phyloP scores from a whole-genome alignment of 768 basidiomycete species.

The Roridomyces roridus region DNA sequence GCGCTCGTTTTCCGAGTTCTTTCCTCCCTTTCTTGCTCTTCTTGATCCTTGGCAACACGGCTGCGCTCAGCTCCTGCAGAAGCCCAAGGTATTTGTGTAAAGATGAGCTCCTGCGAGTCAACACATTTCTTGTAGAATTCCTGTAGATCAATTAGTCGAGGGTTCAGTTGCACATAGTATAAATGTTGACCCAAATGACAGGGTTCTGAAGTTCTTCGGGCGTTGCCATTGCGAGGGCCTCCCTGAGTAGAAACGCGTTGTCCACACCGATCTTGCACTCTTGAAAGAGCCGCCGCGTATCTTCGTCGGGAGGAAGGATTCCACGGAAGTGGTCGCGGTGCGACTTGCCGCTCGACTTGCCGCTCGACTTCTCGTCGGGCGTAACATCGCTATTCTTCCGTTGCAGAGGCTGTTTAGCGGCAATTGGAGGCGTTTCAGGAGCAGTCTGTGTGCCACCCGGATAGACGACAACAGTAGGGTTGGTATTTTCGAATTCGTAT shows the following conservation, averaged over 20 bases:
- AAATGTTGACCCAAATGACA: conserved; percentile 65
- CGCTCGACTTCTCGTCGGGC: conserved; percentile 15
- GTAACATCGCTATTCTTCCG: conserved; percentile 35
- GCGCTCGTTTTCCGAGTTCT: too few species aligned
- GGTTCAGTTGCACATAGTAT: too few species aligned
- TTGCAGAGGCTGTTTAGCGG: conserved; percentile 37
- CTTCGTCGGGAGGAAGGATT: conserved; percentile 80
- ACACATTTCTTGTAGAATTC: conserved; percentile 85
- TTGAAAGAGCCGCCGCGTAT: conserved; percentile 81
- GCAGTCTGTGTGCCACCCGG: conserved; percentile 44
- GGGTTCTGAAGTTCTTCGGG: conserved; percentile 73
- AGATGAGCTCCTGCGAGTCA: conserved; percentile 83
- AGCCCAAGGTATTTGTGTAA: conserved; percentile 91
- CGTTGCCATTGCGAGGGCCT: conserved; percentile 71
- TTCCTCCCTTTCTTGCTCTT: conserved; percentile 54
- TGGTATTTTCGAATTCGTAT: conserved; percentile 20
- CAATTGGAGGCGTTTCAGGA: conserved; percentile 30
- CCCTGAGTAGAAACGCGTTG: conserved; percentile 77
- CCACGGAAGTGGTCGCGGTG: conserved; percentile 21
- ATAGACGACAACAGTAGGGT: conserved; percentile 43
- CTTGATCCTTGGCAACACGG: conserved; percentile 9
- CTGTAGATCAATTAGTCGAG: too few species aligned
- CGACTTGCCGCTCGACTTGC: conserved; percentile 19
- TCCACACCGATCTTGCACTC: conserved; percentile 86
- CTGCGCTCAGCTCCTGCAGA: conserved; percentile 74